Base-by-base conservation (phyloP, 441 rosid genomes). In the Adansonia gregorii region DNA sequence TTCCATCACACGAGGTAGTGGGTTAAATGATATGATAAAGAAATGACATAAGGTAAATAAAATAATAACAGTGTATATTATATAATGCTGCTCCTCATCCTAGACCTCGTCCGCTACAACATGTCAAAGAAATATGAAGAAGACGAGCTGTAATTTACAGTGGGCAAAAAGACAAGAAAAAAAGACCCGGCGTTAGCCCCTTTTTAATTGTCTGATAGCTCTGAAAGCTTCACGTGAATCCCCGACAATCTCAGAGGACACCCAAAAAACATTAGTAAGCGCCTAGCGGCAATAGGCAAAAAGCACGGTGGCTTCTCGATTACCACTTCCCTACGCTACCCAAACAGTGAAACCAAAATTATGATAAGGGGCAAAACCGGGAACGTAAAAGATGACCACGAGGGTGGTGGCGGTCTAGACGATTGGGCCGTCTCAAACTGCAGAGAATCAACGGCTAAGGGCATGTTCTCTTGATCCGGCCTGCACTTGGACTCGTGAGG, bases 401-500 rank as follows among this genome's bases (percentile, higher is more conserved):
- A 24, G 3, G 78, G 22, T 6, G 74, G 75, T 2, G 79, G 73
- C 3, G 84, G 27, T 2, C 89, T 80, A 7, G 90, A 69, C 8
- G 94, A 82, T 71, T 78, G 81, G 35, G 85, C 78, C 68, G 45
- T 82, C 27, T 87, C 87, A 64, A 96, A 87, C 86, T 93, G 95
- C 17, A 94, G 90, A 63, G 99, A 96, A 86, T 96, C 99, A 61
- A 93, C 98, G 54, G 99, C 99, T 72, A 96, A 84, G 0, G 99
- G 99, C 99, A 96, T 96, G 92, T 94, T 93, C 87, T 96, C 99
- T 76, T 94, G 98, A 85, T 93, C 99, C 8, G 98, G 98, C 80
- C 98, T 96, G 56, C 99, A 96, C 82, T 85, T 92, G 72, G 91
- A 84, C 78, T 86, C 85, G 78, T 86, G 95, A 17, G 94, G 93